Conservation (phyloP, 2,329 filamentous ascomycete genomes). For the Venturiaceae sp. region DNA sequence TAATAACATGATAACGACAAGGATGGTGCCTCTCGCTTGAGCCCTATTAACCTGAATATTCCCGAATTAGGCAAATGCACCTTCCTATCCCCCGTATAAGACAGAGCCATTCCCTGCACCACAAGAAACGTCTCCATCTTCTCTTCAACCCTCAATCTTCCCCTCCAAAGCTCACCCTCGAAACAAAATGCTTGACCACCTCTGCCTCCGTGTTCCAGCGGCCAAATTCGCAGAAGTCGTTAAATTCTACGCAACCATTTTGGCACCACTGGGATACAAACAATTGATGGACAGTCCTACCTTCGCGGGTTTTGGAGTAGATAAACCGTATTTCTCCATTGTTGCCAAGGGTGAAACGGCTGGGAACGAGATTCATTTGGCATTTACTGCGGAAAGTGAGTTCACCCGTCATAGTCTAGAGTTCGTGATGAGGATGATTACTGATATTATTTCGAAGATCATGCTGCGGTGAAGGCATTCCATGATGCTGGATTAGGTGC, state of each 20-base stretch:
- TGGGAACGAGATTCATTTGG: neutral
- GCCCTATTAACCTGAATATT: neutral
- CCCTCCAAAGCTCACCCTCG: too few species aligned
- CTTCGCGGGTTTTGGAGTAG: neutral
- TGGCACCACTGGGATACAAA: constrained; percentile 3
- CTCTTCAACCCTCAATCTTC: too few species aligned
- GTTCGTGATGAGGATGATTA: too few species aligned
- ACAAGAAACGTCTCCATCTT: too few species aligned
- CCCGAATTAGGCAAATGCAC: neutral
- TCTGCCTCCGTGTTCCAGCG: neutral
- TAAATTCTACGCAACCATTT: neutral
- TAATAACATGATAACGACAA: neutral
- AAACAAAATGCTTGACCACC: constrained; percentile 2
- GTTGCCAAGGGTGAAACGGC: neutral
- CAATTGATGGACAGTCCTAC: neutral
- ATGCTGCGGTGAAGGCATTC: too few species aligned
- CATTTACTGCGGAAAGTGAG: neutral
- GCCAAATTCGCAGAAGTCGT: neutral
- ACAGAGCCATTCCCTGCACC: too few species aligned
- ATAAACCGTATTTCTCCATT: neutral
- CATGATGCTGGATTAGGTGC: too few species aligned
- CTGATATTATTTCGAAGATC: too few species aligned
- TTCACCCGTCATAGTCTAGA: neutral
- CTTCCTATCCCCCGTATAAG: neutral
- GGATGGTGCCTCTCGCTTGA: neutral